Evolutionary conservation across 345 rosid genomes (phyloP), one percentile per base, ranked within the genome.

Genomic region (Cardamine chenopodiifolia): DNA sequence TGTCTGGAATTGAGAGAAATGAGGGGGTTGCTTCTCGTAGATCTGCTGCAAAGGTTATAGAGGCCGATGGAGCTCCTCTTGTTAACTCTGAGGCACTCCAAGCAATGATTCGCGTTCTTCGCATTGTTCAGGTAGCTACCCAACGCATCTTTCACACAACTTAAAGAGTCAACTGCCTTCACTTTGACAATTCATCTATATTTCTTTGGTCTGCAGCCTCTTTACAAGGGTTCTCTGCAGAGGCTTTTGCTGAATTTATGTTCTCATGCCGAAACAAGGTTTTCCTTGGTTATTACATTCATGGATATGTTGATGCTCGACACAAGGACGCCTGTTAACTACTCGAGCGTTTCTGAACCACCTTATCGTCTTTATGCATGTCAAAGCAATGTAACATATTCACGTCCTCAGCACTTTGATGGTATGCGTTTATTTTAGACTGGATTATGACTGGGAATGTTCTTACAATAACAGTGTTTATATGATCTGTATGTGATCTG

Each of bases 211-310:
- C 62, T 79, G 78, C 89, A 94, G 98, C 98, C 98, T 31, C 84
- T 94, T 17, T 91, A 90, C 71, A 94, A 90, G 85, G 98, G 97
- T 63, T 78, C 93, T 50, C 80, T 91, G 72, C 99, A 91, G 85
- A 87, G 91, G 84, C 99, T 94, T 78, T 84, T 94, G 53, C 78
- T 94, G 83, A 91, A 94, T 79, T 77, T 94, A 76, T 91, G 99
- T 85, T 87, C 96, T 61, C 97, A 94, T 79, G 80, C 85, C 15
- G 96, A 88, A 69, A 90, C 99, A 49, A 85, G 99, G 84, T 80
- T 82, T 48, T 78, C 85, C 73, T 73, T 94, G 69, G 93, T 91
- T 60, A 88, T 84, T 68, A 86, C 88, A 66, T 81, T 94, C 82
- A 88, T 91, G 90, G 95, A 86, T 61, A 88, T 91, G 93, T 85